Evolutionary conservation across 768 basidiomycete species (phyloP), one percentile per base, ranked within the genome.

Genomic region (Flagelloscypha sp.): DNA sequence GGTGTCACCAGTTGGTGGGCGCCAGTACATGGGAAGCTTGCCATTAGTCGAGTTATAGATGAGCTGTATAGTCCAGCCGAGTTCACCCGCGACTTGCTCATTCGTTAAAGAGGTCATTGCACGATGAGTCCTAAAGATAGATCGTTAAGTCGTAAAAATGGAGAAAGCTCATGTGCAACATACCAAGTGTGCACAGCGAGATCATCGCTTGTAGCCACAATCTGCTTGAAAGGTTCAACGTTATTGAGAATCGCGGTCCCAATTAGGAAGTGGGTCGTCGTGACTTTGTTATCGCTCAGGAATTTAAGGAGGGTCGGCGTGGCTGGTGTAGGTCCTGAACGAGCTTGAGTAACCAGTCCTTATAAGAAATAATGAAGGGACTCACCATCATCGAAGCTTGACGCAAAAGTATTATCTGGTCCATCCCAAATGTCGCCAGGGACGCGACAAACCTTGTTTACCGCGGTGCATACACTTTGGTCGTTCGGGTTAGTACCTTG

Each of bases 211-310:
- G 53, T 53, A 18, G 64, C 54, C 48, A 75, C 75, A 0, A 76
- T 77, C 7, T 51, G 48, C 38, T 61, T 44, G 56, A 90, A 87
- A 29, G 65, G 47, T 7, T 63, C 51, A 4, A 76, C 72, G 49
- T 83, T 62, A 27, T 51, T 34, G 19, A 84, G 47, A 39, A 92
- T 83, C 51, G 88, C 83, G 22, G 69, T 52, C 12, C 92, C 92
- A 43, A 95, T 93, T 66, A 90, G 74, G 56, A 93, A 94, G 53
- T 93, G 88, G 4, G 90, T 93, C 3, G 77, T 79, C 12, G 56
- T 68, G 37, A 76, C 55, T 41, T 79, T 74, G 39, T 92, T 70
- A 12, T 62, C 36, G 40, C 65, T 44, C 33, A 94, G 63, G 54
- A 88, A 93, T 6, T 71, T 47, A 48, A 84, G 72, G 13, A 94